phyloP scores from a whole-genome alignment of 2,329 filamentous ascomycete species.

The Botrytis pseudocinerea region DNA sequence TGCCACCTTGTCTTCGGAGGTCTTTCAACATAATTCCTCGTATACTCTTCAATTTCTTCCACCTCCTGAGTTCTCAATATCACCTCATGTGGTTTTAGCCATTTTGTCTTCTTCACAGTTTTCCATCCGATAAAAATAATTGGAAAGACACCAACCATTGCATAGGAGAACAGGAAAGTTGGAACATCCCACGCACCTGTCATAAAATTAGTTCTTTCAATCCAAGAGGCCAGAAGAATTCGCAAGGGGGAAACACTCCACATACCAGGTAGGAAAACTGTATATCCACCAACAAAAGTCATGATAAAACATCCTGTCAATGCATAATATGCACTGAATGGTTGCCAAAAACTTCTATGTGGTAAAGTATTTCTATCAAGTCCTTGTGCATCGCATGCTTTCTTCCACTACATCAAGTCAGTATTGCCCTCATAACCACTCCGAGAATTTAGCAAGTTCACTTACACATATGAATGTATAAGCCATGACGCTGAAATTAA shows the following conservation, averaged over 20 bases:
- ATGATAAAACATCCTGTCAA: conserved; percentile 56
- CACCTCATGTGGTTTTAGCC: conserved; percentile 52
- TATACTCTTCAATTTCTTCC: conserved; percentile 63
- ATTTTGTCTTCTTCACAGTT: conserved; percentile 56
- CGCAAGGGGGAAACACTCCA: not conserved
- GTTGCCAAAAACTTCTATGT: conserved; percentile 55
- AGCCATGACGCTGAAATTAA: conserved; percentile 55
- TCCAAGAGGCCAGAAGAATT: not conserved
- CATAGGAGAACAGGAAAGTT: conserved; percentile 60
- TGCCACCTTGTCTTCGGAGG: conserved; percentile 33
- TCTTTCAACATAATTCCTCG: conserved; percentile 50
- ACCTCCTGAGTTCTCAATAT: conserved; percentile 54
- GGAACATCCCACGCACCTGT: conserved; percentile 55
- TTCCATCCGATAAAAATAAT: conserved; percentile 63
- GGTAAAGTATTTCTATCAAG: conserved; percentile 48
- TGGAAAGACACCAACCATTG: conserved; percentile 62
- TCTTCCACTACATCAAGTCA: conserved; percentile 48
- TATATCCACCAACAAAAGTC: conserved; percentile 62
- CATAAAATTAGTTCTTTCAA: not conserved
- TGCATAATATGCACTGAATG: conserved; percentile 56
- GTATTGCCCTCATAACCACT: not conserved
- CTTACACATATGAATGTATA: conserved; percentile 51
- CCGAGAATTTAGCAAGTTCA: not conserved
- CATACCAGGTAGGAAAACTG: conserved; percentile 55
- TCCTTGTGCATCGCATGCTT: conserved; percentile 49